phyloP scores from a whole-genome alignment of 371 early-diverging fungal genomes.

The Mortierella sp. region DNA sequence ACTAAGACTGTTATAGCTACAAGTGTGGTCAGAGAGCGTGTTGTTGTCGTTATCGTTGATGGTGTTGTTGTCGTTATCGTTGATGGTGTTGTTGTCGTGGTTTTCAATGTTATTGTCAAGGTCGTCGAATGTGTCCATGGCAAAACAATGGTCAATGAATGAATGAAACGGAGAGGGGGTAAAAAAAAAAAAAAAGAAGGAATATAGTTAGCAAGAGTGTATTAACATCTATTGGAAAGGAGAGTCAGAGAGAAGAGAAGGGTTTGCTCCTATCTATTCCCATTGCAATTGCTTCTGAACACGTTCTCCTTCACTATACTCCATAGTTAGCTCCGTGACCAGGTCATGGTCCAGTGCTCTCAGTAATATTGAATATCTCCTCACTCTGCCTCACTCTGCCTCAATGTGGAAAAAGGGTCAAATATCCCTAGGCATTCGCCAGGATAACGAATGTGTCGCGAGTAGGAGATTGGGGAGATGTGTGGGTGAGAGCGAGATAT shows the following conservation, averaged over 20 bases:
- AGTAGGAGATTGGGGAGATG: no score
- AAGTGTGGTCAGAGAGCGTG: not conserved
- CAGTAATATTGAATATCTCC: no score
- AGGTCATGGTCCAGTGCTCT: no score
- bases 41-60: not conserved
- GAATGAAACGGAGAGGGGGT: not conserved
- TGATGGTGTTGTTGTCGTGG: not conserved
- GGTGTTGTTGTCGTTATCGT: not conserved
- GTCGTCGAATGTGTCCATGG: slow-evolving; percentile 2
- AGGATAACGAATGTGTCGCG: not conserved
- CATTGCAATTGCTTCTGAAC: no score
- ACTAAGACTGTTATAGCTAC: slow-evolving; percentile 6
- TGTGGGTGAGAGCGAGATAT: no score
- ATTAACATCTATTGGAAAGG: not conserved
- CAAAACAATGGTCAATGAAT: not conserved
- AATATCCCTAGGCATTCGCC: not conserved
- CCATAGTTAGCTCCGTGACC: not conserved
- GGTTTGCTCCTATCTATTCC: no score
- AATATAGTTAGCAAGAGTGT: not conserved
- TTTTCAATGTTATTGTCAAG: not conserved
- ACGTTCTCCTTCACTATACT: not conserved
- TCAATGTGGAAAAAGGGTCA: not conserved
- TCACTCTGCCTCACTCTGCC: no score
- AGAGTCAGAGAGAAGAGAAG: not conserved
- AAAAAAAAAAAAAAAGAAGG: not conserved